A percentile compares a stretch with the other conserved stretches of the same genome.
These are phyloP conservation scores for Monilinia polystroma DNA, from an alignment of 2,329 filamentous ascomycete species.

Conservation along the genomic window DNA sequence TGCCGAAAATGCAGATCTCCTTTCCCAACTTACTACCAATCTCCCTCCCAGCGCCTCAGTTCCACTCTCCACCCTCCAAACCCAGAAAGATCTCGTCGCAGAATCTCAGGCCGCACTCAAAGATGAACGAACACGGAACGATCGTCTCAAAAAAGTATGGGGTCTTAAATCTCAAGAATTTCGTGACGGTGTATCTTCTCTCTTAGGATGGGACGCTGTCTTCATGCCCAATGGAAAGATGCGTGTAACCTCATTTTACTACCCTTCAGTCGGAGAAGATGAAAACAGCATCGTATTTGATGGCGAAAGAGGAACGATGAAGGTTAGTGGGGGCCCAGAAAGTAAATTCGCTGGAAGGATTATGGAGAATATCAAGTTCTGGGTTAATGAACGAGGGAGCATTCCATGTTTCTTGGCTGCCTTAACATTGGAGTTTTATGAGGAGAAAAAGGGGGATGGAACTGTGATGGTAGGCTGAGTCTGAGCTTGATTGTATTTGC, in stretches of 20 bases:
- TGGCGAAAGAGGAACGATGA: conserved; percentile 95
- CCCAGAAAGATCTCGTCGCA: conserved; percentile 71
- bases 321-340: conserved; percentile 85
- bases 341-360: conserved; percentile 86
- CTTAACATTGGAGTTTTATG: conserved; percentile 89
- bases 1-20: conserved; percentile 79
- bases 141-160: conserved; percentile 91
- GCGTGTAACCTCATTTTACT: conserved; percentile 82
- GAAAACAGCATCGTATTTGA: conserved; percentile 81
- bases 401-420: conserved; percentile 92
- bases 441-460: conserved; percentile 50
- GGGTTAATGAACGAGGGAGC: conserved; percentile 90
- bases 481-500: not conserved
- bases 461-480: conserved; percentile 29
- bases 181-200: conserved; percentile 87
- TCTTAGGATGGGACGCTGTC: conserved; percentile 90
- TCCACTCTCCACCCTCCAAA: conserved; percentile 73
- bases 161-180: conserved; percentile 88
- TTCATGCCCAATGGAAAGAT: conserved; percentile 98
- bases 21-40: conserved; percentile 63
- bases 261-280: conserved; percentile 62
- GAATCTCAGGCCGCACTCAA: conserved; percentile 68
- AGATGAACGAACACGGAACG: conserved; percentile 77
- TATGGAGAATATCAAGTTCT: conserved; percentile 83
- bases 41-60: conserved; percentile 48